phyloP scores from a whole-genome alignment of 305 asterid genomes.

The Euphrasia arctica region DNA sequence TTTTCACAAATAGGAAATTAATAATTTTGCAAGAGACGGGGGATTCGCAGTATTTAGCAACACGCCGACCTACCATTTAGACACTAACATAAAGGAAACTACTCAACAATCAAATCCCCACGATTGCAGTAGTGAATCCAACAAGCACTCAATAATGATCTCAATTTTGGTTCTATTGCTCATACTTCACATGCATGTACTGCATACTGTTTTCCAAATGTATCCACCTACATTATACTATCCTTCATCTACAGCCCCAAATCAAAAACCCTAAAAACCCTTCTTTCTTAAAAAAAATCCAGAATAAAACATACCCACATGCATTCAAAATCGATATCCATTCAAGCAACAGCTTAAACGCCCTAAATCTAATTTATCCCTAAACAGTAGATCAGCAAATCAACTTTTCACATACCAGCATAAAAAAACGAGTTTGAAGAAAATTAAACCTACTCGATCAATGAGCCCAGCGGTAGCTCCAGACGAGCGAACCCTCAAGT shows the following conservation, averaged over 20 bases:
- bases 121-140: not conserved
- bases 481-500: constrained; percentile 49
- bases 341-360: not conserved
- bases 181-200: constrained; percentile 5
- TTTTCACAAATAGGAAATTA: constrained; percentile 6
- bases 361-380: constrained; percentile 2
- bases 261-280: constrained; percentile 16
- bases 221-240: not conserved
- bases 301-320: not conserved
- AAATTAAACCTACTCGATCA: constrained; percentile 51
- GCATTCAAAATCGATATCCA: not conserved
- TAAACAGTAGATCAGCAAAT: not conserved
- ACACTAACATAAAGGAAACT: constrained; percentile 17
- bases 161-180: not conserved
- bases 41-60: not conserved
- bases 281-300: not conserved
- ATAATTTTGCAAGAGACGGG: not conserved
- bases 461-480: constrained; percentile 70
- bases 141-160: not conserved
- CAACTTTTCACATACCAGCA: not conserved
- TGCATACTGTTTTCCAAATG: not conserved
- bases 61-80: constrained; percentile 5
- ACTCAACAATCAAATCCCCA: constrained; percentile 1
- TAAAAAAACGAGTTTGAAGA: not conserved
- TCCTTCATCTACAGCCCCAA: not conserved